Evolutionary conservation across 1,139 yeast species (phyloP).

Genomic region (Pichia sp.): DNA sequence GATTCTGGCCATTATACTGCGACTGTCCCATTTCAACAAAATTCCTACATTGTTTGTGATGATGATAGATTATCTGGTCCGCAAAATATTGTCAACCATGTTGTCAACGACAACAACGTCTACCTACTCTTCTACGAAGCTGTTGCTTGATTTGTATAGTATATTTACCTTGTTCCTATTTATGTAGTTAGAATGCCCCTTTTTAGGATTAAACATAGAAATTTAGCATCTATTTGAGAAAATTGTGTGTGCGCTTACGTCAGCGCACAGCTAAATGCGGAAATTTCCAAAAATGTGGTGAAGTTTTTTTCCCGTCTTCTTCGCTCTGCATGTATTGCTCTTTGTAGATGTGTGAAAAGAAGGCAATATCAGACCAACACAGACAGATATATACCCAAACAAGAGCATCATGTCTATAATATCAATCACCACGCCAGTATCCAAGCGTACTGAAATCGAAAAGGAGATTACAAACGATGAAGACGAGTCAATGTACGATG

Average conservation of each 20-base stretch:
- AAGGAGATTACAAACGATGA: neutral
- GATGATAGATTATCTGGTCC: conserved; percentile 43
- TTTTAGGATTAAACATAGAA: too few relatives aligned
- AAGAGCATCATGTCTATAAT: conserved; percentile 18
- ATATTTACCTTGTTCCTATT: neutral
- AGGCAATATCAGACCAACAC: too few relatives aligned
- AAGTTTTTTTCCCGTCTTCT: neutral
- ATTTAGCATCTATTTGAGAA: neutral
- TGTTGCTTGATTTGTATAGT: neutral
- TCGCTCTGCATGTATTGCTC: neutral
- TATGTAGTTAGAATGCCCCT: too few relatives aligned
- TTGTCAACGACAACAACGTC: conserved; percentile 27
- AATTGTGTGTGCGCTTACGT: neutral
- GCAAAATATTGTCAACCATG: conserved; percentile 12
- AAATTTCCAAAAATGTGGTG: neutral
- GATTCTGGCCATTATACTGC: conserved; percentile 94
- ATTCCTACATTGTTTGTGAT: conserved; percentile 76
- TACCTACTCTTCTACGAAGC: conserved; percentile 31
- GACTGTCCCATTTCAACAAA: conserved; percentile 52
- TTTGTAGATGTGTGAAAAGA: too few relatives aligned
- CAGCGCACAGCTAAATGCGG: neutral
- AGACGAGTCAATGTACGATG: conserved; percentile 20
- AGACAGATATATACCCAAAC: too few relatives aligned
- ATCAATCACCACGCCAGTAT: conserved; percentile 14
- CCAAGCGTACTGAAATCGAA: conserved; percentile 1